A percentile compares a stretch with the other conserved stretches of the same genome.
phyloP scores from a whole-genome alignment of 1,284 basidiomycete species.

The Cutaneotrichosporon sp. region DNA sequence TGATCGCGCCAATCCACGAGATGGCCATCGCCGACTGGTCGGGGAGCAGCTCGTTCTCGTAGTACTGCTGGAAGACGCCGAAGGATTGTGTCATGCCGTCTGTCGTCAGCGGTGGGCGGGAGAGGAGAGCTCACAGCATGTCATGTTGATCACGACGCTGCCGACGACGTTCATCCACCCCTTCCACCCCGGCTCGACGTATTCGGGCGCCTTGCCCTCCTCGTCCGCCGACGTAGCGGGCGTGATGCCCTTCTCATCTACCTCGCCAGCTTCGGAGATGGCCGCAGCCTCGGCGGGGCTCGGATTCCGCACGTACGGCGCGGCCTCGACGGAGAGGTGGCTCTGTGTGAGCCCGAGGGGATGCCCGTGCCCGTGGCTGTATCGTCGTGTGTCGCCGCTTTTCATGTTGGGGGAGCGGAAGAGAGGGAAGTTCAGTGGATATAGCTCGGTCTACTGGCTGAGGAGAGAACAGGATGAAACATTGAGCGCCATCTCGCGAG shows the following conservation, averaged over 20 bases:
- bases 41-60: slow-evolving; percentile 25
- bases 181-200: slow-evolving; percentile 14
- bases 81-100: slow-evolving; percentile 46
- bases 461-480: too few relatives aligned
- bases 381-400: background rate
- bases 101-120: slow-evolving; percentile 16
- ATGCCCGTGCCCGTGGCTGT: background rate
- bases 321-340: background rate
- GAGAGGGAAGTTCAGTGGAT: background rate
- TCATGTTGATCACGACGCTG: slow-evolving; percentile 33
- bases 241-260: background rate
- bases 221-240: background rate
- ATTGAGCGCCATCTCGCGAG: too few relatives aligned
- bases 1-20: slow-evolving; percentile 73
- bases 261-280: background rate
- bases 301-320: slow-evolving; percentile 6
- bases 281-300: background rate
- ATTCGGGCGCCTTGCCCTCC: slow-evolving; percentile 1
- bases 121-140: slow-evolving; percentile 33
- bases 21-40: slow-evolving; percentile 29
- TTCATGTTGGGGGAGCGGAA: background rate
- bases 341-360: background rate
- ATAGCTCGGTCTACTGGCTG: too few relatives aligned
- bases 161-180: slow-evolving; percentile 17
- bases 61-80: slow-evolving; percentile 43